Evolutionary conservation across 129 eudicot genomes (phyloP).

Genomic region (Helichrysum umbraculigerum): DNA sequence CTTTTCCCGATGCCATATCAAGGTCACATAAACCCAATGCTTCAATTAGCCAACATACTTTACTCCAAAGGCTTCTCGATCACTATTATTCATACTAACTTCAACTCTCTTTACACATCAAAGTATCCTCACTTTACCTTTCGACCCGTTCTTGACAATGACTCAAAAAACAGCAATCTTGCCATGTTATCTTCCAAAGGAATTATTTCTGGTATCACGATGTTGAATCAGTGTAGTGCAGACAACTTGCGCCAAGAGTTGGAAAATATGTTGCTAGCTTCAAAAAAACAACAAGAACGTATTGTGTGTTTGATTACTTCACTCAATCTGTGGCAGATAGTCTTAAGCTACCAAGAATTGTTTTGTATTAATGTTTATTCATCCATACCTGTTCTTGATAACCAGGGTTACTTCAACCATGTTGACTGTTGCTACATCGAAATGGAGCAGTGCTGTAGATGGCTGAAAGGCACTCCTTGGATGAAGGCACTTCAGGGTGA

Average conservation of each 20-base stretch:
- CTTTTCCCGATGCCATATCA: not conserved
- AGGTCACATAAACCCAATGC: not conserved
- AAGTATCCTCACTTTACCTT: not conserved
- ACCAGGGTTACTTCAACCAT: constrained; percentile 41
- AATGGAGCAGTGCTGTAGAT: no score
- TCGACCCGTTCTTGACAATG: no score
- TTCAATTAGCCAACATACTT: not conserved
- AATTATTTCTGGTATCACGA: no score
- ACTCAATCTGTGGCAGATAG: constrained; percentile 46
- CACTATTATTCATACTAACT: not conserved
- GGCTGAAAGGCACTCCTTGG: no score
- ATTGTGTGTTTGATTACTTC: constrained; percentile 53
- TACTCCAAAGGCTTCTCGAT: not conserved
- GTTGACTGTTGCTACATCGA: not conserved
- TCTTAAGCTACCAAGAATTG: constrained; percentile 46
- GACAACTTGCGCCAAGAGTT: constrained; percentile 33
- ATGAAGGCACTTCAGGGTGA: no score
- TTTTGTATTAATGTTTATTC: constrained; percentile 32
- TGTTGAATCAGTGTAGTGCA: no score
- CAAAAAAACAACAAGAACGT: constrained; percentile 11
- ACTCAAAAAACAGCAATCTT: no score
- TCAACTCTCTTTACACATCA: not conserved
- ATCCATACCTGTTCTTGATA: constrained; percentile 35
- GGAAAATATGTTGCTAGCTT: constrained; percentile 27
- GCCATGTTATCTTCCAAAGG: no score